Conservation (phyloP, 306 rosid species). For the Psophocarpus tetragonolobus region DNA sequence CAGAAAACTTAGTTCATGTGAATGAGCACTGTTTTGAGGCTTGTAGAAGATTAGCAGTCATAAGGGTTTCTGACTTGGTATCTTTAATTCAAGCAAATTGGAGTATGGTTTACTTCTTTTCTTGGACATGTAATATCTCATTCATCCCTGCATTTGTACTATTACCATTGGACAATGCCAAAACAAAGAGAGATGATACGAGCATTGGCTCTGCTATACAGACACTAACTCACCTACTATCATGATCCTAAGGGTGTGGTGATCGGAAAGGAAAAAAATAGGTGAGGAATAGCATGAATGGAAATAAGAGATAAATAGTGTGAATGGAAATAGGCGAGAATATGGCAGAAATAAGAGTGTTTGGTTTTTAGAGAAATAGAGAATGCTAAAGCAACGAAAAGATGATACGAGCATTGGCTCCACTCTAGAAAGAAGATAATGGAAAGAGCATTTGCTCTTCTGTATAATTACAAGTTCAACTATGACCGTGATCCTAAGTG, state of each 20-base stretch:
- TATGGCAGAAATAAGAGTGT: no score
- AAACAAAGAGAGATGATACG: neutral
- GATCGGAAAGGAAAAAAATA: no score
- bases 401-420: neutral
- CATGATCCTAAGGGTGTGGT: no score
- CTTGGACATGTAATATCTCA: neutral
- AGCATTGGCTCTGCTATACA: neutral
- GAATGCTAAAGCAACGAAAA: neutral
- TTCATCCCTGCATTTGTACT: neutral
- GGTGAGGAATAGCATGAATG: no score
- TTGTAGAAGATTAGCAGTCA: slow-evolving; percentile 24
- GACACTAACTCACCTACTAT: no score
- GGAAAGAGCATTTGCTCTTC: neutral
- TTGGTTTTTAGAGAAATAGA: no score
- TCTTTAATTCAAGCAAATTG: slow-evolving; percentile 18
- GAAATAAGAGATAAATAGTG: no score
- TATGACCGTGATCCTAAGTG: neutral
- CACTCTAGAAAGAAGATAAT: neutral
- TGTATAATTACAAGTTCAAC: neutral
- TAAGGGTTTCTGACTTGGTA: slow-evolving; percentile 7
- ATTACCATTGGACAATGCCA: neutral
- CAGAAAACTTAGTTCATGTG: slow-evolving; percentile 13
- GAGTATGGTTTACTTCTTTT: neutral
- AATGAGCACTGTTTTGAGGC: slow-evolving; percentile 18
- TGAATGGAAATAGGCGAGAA: no score